Evolutionary conservation across 108 stramenopile species (phyloP).

Genomic region (Mediolabrus comicus): DNA sequence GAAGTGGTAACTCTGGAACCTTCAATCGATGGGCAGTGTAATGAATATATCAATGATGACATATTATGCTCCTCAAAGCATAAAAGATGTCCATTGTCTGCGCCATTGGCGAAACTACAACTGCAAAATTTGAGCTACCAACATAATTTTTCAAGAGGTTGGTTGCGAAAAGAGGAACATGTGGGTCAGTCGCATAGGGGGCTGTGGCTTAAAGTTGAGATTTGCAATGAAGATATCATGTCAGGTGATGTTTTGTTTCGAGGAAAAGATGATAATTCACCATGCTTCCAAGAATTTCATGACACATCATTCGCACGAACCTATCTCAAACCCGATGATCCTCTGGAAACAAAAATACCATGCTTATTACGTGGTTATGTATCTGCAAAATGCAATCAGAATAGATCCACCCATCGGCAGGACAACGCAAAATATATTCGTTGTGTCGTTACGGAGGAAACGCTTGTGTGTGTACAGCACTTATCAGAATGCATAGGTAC

Average conservation of each 20-base stretch:
- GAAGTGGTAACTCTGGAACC: constrained; percentile 32
- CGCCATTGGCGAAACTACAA: constrained; percentile 41
- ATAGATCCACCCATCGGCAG: not conserved
- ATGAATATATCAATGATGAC: not conserved
- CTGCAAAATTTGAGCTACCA: constrained; percentile 31
- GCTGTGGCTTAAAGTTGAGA: constrained; percentile 22
- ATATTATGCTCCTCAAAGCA: not conserved
- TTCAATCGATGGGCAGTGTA: not conserved
- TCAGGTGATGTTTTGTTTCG: constrained; percentile 20
- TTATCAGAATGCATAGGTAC: not conserved
- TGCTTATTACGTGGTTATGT: constrained; percentile 36
- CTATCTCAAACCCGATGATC: constrained; percentile 40
- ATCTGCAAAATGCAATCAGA: constrained; percentile 16
- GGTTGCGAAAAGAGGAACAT: constrained; percentile 16
- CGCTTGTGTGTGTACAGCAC: constrained; percentile 11
- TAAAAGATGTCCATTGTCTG: constrained; percentile 12
- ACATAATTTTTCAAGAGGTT: constrained; percentile 18
- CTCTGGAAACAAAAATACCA: constrained; percentile 32
- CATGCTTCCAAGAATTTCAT: not conserved
- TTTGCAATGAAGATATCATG: constrained; percentile 7
- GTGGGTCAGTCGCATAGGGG: constrained; percentile 11
- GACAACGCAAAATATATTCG: not conserved
- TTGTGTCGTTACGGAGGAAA: constrained; percentile 17
- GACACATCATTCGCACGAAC: constrained; percentile 6
- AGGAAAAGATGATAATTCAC: constrained; percentile 10